phyloP scores from a whole-genome alignment of 768 basidiomycete genomes.

The Cystofilobasidium ferigula region DNA sequence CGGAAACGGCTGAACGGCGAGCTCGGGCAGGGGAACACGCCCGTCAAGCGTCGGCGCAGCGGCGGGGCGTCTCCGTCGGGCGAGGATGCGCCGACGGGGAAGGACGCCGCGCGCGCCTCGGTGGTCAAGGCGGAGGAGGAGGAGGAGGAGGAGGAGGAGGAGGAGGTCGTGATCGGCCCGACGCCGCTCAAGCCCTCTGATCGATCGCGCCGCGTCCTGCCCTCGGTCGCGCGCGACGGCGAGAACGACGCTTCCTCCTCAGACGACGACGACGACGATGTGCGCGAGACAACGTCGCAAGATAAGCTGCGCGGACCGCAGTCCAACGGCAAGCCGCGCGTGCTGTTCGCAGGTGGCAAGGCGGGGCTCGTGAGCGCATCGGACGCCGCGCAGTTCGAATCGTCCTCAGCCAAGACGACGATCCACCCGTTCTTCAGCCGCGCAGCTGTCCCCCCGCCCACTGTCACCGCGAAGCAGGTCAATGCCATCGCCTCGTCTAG shows the following conservation, averaged over 20 bases:
- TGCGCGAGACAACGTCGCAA: not conserved
- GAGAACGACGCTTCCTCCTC: not conserved
- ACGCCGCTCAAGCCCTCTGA: constrained; percentile 1
- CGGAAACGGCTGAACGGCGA: constrained; percentile 20
- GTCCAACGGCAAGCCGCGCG: not conserved
- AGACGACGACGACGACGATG: constrained; percentile 8
- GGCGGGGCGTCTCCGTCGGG: not conserved
- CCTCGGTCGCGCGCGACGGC: not conserved
- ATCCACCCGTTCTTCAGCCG: constrained; percentile 5
- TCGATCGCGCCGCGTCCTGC: constrained; percentile 1
- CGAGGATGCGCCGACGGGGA: not conserved
- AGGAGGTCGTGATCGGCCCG: not conserved
- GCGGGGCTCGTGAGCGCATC: not conserved
- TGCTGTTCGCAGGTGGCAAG: not conserved
- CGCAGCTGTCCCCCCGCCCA: no score
- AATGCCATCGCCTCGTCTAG: not conserved
- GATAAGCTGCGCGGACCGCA: not conserved
- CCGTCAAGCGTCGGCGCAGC: not conserved
- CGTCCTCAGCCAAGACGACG: not conserved
- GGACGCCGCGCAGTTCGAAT: not conserved
- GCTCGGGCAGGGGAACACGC: constrained; percentile 6
- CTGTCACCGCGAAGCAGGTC: not conserved
- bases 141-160: not conserved
- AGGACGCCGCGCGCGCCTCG: not conserved
- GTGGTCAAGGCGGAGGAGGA: constrained; percentile 1